phyloP scores from a whole-genome alignment of 352 stramenopile genomes.

The Globisporangium radiosum region DNA sequence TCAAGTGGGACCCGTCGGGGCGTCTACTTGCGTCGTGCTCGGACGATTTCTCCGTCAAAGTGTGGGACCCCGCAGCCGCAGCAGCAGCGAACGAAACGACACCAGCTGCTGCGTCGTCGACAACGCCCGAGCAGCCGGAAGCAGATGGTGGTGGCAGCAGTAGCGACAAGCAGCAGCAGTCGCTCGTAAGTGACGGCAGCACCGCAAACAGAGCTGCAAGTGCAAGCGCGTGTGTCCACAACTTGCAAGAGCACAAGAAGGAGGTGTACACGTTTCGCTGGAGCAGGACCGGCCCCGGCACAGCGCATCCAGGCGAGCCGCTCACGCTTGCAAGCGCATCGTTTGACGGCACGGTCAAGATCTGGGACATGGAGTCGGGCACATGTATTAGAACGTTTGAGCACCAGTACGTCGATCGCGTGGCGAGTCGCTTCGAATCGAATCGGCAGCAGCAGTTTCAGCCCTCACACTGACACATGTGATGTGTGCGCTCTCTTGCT shows the following conservation, averaged over 20 bases:
- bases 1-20: constrained; percentile 96
- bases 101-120: too few species aligned
- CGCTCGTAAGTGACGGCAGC: not conserved
- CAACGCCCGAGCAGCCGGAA: constrained; percentile 20
- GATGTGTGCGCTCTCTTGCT: too few species aligned
- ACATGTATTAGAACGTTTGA: constrained; percentile 90
- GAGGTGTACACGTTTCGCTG: constrained; percentile 93
- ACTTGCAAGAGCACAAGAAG: constrained; percentile 89
- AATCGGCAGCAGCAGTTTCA: too few species aligned
- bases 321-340: constrained; percentile 91
- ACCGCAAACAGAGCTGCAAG: constrained; percentile 20
- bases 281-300: constrained; percentile 79
- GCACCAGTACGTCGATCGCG: constrained; percentile 71
- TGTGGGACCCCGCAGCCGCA: constrained; percentile 84
- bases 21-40: constrained; percentile 94
- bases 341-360: constrained; percentile 94
- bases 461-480: too few species aligned
- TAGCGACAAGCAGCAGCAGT: constrained; percentile 16
- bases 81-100: constrained; percentile 1
- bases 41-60: constrained; percentile 97
- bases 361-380: constrained; percentile 91
- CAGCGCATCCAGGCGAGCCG: constrained; percentile 49
- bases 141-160: constrained; percentile 10
- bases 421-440: too few species aligned
- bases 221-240: constrained; percentile 52